Conservation (phyloP, 2,329 filamentous ascomycete species). For the Epichloe scottii region DNA sequence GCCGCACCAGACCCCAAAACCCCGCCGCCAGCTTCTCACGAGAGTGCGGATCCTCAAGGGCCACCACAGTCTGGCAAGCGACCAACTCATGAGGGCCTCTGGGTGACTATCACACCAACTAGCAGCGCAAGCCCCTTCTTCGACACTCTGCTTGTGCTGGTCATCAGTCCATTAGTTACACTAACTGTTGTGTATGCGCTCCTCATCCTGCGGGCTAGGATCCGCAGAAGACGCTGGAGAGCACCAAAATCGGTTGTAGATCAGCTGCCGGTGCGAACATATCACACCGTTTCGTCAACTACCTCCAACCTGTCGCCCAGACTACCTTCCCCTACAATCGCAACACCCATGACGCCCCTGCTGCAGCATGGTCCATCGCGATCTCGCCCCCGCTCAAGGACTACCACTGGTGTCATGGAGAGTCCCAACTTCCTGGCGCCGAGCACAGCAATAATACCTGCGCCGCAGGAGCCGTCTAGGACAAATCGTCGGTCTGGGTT, state of each 20-base stretch:
- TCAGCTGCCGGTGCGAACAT: conserved; percentile 85
- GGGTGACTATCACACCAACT: conserved; percentile 91
- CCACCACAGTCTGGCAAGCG: conserved; percentile 3
- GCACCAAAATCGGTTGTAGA: conserved; percentile 97
- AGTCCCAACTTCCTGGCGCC: conserved; percentile 32
- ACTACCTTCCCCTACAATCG: conserved; percentile 48
- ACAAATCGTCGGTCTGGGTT: conserved; percentile 23
- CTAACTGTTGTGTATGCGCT: conserved; percentile 86
- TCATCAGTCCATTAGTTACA: conserved; percentile 85
- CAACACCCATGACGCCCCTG: conserved; percentile 68
- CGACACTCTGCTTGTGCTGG: conserved; percentile 90
- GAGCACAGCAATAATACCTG: conserved; percentile 28
- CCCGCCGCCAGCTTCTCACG: conserved; percentile 10
- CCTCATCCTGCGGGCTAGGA: conserved; percentile 74
- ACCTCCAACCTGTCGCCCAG: conserved; percentile 40
- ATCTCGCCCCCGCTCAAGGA: conserved; percentile 51
- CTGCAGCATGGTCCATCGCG: conserved; percentile 46
- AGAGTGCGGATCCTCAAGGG: conserved; percentile 8
- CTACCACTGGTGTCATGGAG: conserved; percentile 48
- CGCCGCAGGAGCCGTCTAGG: conserved; percentile 22
- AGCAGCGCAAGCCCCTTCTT: conserved; percentile 87
- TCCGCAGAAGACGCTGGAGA: conserved; percentile 80
- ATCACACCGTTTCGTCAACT: conserved; percentile 63
- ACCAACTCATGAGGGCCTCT: conserved; percentile 55
- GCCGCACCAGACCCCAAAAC: conserved; percentile 12